Conservation (phyloP, 148 eudicot genomes). For the Silene uniflora region DNA sequence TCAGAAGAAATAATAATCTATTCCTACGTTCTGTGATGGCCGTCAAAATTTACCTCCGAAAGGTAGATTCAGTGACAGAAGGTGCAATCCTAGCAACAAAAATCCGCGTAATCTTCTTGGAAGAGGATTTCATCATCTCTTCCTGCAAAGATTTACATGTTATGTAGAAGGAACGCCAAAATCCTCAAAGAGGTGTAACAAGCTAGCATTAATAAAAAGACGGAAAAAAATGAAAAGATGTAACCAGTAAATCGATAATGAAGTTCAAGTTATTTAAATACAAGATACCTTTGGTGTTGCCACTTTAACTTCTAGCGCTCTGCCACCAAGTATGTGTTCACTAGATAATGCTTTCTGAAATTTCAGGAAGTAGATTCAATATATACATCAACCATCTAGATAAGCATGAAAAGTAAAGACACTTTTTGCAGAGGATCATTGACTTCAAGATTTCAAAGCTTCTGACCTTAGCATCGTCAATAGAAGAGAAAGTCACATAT, state of each 20-base stretch:
- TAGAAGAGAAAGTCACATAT: constrained; percentile 75
- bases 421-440: neutral
- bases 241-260: neutral
- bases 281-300: constrained; percentile 62
- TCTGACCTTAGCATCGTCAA: constrained; percentile 85
- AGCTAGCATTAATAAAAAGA: too few relatives aligned
- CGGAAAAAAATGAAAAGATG: neutral
- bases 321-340: constrained; percentile 75
- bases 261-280: neutral
- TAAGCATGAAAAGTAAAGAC: neutral
- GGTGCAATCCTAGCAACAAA: constrained; percentile 95
- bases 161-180: neutral
- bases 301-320: constrained; percentile 83
- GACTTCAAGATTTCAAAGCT: neutral
- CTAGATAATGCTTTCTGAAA: constrained; percentile 61
- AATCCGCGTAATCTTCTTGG: constrained; percentile 89
- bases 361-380: constrained; percentile 14
- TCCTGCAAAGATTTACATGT: constrained; percentile 40
- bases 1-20: neutral
- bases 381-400: neutral
- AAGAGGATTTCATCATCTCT: constrained; percentile 74
- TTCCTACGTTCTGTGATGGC: neutral
- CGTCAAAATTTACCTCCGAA: constrained; percentile 54
- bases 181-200: neutral
- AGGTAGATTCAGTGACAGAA: constrained; percentile 70